Conservation (phyloP, 177 flowering plant genomes). For the Vitis hybrid region DNA sequence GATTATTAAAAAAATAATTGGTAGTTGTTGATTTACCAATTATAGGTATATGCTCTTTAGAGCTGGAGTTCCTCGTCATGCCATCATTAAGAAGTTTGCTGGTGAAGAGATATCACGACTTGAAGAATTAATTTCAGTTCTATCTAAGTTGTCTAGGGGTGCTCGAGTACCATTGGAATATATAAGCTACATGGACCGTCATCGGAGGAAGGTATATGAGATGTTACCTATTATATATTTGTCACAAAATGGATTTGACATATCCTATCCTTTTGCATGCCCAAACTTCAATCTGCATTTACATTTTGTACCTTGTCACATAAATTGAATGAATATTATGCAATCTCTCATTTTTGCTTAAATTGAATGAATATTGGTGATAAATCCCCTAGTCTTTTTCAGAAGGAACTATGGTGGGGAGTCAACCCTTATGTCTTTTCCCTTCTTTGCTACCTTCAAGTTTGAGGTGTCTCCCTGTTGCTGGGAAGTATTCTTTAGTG, state of each 20-base stretch:
- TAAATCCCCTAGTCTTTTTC: no score
- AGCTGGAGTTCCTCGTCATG: slow-evolving; percentile 95
- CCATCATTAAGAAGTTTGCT: slow-evolving; percentile 88
- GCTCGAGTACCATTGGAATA: slow-evolving; percentile 88
- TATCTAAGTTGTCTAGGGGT: slow-evolving; percentile 75
- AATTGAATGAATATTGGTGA: not conserved
- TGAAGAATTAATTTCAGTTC: slow-evolving; percentile 58
- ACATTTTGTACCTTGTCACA: not conserved
- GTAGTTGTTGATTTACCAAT: slow-evolving; percentile 1
- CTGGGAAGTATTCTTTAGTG: no score
- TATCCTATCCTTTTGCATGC: not conserved
- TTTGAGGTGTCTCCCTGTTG: no score
- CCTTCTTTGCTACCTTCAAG: no score
- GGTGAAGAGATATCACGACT: slow-evolving; percentile 71
- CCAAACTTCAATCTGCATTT: not conserved
- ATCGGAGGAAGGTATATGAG: slow-evolving; percentile 71
- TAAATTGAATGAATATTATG: not conserved
- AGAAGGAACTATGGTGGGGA: no score
- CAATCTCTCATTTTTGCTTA: not conserved
- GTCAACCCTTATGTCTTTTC: not conserved
- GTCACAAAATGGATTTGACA: not conserved
- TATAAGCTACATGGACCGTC: slow-evolving; percentile 71
- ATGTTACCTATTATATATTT: not conserved
- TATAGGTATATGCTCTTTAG: slow-evolving; percentile 89
- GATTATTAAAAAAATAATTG: not conserved